These are phyloP conservation scores for Jackrogersella multiformis DNA, from an alignment of 495 filamentous ascomycete species.

Conservation along the genomic window DNA sequence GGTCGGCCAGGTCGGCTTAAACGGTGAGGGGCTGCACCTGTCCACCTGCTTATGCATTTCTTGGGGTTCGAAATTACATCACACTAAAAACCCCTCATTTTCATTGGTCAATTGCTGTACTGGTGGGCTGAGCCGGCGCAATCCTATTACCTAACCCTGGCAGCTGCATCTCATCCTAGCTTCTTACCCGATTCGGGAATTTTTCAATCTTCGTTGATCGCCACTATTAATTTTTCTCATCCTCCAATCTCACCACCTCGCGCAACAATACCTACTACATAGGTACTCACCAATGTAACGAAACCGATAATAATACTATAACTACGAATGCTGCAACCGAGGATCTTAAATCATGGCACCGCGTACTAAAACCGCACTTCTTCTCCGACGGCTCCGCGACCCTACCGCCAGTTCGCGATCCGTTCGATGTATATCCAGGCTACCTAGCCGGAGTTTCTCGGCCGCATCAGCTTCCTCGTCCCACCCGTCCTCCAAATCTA, in stretches of 20 bases:
- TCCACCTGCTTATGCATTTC: not conserved
- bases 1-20: slow-evolving; percentile 34
- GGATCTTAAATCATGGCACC: slow-evolving; percentile 16
- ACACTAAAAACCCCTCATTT: not conserved
- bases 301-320: not conserved
- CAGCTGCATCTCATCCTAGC: slow-evolving; percentile 17
- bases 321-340: not conserved
- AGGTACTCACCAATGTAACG: not conserved
- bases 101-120: slow-evolving; percentile 25
- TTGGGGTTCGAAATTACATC: slow-evolving; percentile 29
- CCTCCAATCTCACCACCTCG: not conserved
- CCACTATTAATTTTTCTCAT: not conserved
- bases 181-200: slow-evolving; percentile 21
- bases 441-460: slow-evolving; percentile 24
- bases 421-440: slow-evolving; percentile 1
- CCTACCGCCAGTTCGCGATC: slow-evolving; percentile 3
- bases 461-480: slow-evolving; percentile 13
- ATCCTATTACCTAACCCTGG: not conserved
- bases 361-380: slow-evolving; percentile 5
- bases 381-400: slow-evolving; percentile 26
- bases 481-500: slow-evolving; percentile 27
- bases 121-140: slow-evolving; percentile 13
- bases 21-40: slow-evolving; percentile 15
- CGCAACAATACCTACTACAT: too few species aligned
- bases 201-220: slow-evolving; percentile 17